Evolutionary conservation across 495 filamentous ascomycete genomes (phyloP), one percentile per base, ranked within the genome.

Genomic region (Cudoniella acicularis): DNA sequence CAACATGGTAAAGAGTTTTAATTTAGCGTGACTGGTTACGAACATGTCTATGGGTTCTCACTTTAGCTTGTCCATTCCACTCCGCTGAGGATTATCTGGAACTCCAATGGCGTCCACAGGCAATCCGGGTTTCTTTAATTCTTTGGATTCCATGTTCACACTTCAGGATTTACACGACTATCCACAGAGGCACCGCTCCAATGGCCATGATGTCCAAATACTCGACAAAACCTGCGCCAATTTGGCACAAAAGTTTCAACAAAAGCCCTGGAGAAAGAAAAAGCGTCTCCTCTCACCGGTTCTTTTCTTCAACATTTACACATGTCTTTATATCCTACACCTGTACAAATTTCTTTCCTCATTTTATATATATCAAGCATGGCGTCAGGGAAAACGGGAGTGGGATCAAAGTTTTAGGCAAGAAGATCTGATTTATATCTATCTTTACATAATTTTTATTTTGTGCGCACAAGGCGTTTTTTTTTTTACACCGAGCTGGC

Each of bases 21-120:
- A 24, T 41, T 47, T 47, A 49, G 45, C 54, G 43, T 49, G 54
- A 49, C 10, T 21, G 54, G 54, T 57, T 17, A 48, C 27, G 54
- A 46, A 26, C 25, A 49, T 49, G 54, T 21, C 20, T 40, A 25
- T 52, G 30, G 2, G 30, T 51, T n/a, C 6, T 41, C 27, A 51
- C 50, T 60, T 43, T 36, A 47, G 43, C 51, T 2, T 56, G 54
- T 57, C 48, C 47, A 36, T 36, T 23, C 40, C 40, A 17, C 49
- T 57, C 55, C 55, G 55, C 55, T 51, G 36, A 30, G 27, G 55
- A 51, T 42, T 26, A 11, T 57, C 36, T 17, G 30, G 52, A 47
- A 45, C 51, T 30, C 54, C 60, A 52, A 53, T 62, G 54, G 60
- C 55, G 57, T 52, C 50, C 52, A 62, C 54, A 62, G 60, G 40